phyloP scores from a whole-genome alignment of 495 filamentous ascomycete species.

The Ascodesmis nigricans region DNA sequence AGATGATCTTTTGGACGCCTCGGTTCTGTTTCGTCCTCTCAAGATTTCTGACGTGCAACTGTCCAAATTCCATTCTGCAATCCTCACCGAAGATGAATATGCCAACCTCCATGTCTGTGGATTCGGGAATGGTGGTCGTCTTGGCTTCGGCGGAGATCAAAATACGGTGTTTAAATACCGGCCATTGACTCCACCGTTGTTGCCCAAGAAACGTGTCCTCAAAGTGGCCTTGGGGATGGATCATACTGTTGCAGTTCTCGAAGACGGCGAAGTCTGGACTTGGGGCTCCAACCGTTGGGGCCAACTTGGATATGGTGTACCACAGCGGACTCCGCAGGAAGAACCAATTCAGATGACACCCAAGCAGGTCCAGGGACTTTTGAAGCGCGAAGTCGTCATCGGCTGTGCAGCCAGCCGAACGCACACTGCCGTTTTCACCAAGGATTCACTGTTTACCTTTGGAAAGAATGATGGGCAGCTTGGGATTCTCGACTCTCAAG shows the following conservation, averaged over 20 bases:
- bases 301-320: constrained; percentile 63
- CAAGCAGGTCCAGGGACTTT: constrained; percentile 69
- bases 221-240: constrained; percentile 73
- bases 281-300: constrained; percentile 80
- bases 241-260: constrained; percentile 67
- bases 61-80: constrained; percentile 78
- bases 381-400: constrained; percentile 64
- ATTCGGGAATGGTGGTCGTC: constrained; percentile 69
- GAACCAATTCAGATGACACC: constrained; percentile 61
- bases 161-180: constrained; percentile 59
- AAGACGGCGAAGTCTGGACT: constrained; percentile 62
- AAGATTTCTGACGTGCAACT: constrained; percentile 26
- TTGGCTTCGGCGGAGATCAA: constrained; percentile 70
- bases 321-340: constrained; percentile 36
- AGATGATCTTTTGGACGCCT: constrained; percentile 14
- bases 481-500: constrained; percentile 67
- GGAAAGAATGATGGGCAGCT: constrained; percentile 92
- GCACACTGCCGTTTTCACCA: constrained; percentile 75
- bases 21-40: constrained; percentile 14
- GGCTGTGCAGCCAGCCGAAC: constrained; percentile 79
- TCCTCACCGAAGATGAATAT: constrained; percentile 73
- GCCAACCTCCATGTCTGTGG: constrained; percentile 87
- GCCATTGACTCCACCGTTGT: constrained; percentile 14
- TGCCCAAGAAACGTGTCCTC: constrained; percentile 31
- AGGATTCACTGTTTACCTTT: constrained; percentile 68